Evolutionary conservation across 176 grass and related monocot species (phyloP).

Genomic region (Rhynchospora breviuscula): DNA sequence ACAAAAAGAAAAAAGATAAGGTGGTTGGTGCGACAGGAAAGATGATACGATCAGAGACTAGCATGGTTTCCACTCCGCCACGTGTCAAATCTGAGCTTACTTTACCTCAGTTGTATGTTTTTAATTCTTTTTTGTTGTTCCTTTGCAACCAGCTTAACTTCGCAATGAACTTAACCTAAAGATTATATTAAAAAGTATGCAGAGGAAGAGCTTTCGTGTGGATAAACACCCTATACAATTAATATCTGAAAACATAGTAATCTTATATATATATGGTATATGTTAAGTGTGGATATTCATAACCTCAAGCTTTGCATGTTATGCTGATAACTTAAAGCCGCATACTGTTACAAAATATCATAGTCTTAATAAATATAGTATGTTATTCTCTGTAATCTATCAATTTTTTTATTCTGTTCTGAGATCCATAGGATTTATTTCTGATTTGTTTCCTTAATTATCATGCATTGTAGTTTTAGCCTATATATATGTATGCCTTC

Average conservation of each 20-base stretch:
- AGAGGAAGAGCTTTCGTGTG: not conserved
- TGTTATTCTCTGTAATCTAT: no score
- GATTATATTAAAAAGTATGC: not conserved
- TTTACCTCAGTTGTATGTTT: conserved; percentile 64
- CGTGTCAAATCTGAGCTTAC: conserved; percentile 83
- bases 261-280: not conserved
- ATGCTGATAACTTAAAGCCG: not conserved
- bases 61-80: conserved; percentile 55
- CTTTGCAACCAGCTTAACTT: conserved; percentile 1
- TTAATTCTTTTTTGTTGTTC: not conserved
- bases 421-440: no score
- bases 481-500: no score
- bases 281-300: not conserved
- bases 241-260: not conserved
- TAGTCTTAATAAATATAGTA: no score
- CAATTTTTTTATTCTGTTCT: no score
- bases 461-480: no score
- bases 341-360: no score
- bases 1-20: conserved; percentile 95
- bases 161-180: not conserved
- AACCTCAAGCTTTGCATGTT: not conserved
- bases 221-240: not conserved
- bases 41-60: conserved; percentile 59
- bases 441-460: no score
- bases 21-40: conserved; percentile 63